Evolutionary conservation across 805 yeast genomes (phyloP).

Genomic region (Schizosaccharomyces lindneri): DNA sequence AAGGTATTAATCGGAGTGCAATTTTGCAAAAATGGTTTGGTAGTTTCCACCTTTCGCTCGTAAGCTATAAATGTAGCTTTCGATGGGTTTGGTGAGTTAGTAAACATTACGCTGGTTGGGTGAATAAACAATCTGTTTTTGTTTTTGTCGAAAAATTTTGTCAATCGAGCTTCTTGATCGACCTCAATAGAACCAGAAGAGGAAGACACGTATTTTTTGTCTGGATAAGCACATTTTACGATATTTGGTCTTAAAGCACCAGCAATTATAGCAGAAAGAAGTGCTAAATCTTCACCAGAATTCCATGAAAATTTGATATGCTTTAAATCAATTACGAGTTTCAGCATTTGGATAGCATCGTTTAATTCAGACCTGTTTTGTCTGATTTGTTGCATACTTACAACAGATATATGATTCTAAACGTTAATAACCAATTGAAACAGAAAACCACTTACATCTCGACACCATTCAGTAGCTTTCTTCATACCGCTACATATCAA

Average conservation of each 20-base stretch:
- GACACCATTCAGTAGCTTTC: background rate
- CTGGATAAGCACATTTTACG: conserved; percentile 61
- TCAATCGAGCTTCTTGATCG: conserved; percentile 58
- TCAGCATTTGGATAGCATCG: background rate
- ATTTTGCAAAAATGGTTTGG: conserved; percentile 45
- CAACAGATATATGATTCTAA: background rate
- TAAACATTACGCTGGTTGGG: conserved; percentile 60
- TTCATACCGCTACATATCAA: background rate
- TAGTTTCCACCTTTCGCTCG: conserved; percentile 31
- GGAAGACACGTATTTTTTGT: conserved; percentile 44
- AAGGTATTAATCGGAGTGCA: conserved; percentile 57
- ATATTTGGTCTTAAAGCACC: conserved; percentile 68
- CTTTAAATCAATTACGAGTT: background rate
- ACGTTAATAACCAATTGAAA: too few relatives aligned
- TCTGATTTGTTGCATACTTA: background rate
- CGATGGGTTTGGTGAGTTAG: conserved; percentile 18
- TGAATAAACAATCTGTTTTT: conserved; percentile 48
- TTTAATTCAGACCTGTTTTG: background rate
- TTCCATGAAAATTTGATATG: background rate
- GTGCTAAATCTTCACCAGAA: conserved; percentile 16
- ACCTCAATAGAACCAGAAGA: conserved; percentile 57
- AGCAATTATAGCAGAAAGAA: conserved; percentile 43
- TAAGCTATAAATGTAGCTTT: conserved; percentile 30
- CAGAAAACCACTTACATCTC: background rate
- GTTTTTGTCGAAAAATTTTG: conserved; percentile 43